Evolutionary conservation across 2,329 filamentous ascomycete species (phyloP).

Genomic region (Zalaria sp.): DNA sequence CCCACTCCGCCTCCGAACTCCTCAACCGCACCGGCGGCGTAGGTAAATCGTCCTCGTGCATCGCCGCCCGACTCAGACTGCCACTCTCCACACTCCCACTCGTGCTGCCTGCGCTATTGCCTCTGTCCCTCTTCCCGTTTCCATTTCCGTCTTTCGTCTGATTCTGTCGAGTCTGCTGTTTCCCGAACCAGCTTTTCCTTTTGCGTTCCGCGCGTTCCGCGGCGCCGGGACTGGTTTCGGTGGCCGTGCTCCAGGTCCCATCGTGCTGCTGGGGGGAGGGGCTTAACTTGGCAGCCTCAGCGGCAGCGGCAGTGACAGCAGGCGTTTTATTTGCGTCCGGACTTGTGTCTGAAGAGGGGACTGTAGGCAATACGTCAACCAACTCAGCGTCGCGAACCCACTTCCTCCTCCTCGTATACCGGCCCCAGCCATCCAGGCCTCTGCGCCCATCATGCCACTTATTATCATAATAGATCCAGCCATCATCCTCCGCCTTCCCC

Average conservation of each 20-base stretch:
- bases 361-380: conserved; percentile 51
- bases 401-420: conserved; percentile 84
- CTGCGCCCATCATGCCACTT: conserved; percentile 90
- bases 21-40: conserved; percentile 6
- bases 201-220: background rate
- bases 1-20: conserved; percentile 8
- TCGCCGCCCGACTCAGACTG: background rate
- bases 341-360: conserved; percentile 25
- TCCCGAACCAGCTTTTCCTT: conserved; percentile 1
- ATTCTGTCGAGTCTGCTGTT: background rate
- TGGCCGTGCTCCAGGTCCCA: conserved; percentile 1
- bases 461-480: conserved; percentile 97
- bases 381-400: conserved; percentile 96
- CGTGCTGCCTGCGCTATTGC: background rate
- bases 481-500: conserved; percentile 40
- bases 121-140: conserved; percentile 1
- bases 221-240: background rate
- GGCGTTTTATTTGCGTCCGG: conserved; percentile 8
- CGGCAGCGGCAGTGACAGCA: background rate
- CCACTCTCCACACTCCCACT: conserved; percentile 3
- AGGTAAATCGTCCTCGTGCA: conserved; percentile 3
- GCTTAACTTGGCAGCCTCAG: conserved; percentile 1
- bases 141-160: background rate
- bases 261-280: conserved; percentile 1
- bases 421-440: conserved; percentile 79